Base-by-base conservation (phyloP, 805 yeast species). In the Saccharomycopsis sp. region DNA sequence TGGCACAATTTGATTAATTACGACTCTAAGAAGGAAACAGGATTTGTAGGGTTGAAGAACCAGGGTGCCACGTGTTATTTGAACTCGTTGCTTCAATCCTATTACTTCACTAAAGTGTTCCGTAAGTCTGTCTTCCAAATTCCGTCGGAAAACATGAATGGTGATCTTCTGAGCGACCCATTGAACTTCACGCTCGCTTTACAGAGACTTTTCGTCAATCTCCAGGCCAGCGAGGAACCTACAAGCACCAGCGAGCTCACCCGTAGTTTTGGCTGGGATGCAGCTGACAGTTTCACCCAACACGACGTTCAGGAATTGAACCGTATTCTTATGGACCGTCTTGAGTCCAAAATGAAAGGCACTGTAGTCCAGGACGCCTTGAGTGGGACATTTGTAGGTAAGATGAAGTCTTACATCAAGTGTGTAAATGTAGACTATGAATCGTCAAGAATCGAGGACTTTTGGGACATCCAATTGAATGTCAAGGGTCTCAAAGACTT, bases 21-120 rank as follows among this genome's bases (percentile, higher is more conserved):
- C 72, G 90, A 94, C 71, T 91, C 97, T 1, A 90, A 91, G 69
- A 81, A 84, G 65, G 83, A 76, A 56, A 89, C 98, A 0, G 97
- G 98, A 0, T 91, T 78, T 69, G 96, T 91, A 7, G 99, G 99
- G 1, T 81, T 94, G 62, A 86, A 83, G 64, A 94, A 94, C 68
- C 99, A 94, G 74, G 99, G 99, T 63, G 99, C 99, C 1, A 94
- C 99, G 0, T 94, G 99, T 71, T 94, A 94, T 72, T 80, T 94
- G 68, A 94, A 94, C 70, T 93, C 98, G 0, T 77, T 94, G 60
- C 72, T 94, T 56, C 99, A 94, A 71, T 88, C 97, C 9, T 87
- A 94, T 65, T 94, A 78, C 70, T 89, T 89, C 68, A 94, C 99
- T 0, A 84, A 83, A 63, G 75, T 76, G 34, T 94, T 94, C 73